Evolutionary conservation across 192 early-diverging fungal genomes (phyloP).

Genomic region (Gorgonomyces haynaldii): DNA sequence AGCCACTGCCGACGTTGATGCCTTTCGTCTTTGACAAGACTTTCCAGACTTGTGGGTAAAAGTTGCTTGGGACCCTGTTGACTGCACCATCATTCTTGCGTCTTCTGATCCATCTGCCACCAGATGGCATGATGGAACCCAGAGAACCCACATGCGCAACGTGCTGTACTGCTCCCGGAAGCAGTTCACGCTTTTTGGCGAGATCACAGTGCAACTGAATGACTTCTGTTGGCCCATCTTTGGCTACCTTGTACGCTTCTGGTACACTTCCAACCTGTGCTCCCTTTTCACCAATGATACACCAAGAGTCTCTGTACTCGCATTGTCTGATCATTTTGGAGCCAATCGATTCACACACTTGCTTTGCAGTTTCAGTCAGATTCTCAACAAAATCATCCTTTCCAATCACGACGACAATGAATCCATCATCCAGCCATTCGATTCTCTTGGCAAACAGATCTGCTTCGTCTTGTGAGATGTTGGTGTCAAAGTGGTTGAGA

Average conservation of each 20-base stretch:
- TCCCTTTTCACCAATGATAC: conserved; percentile 68
- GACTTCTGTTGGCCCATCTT: conserved; percentile 48
- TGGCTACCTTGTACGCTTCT: conserved; percentile 42
- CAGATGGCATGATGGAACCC: conserved; percentile 29
- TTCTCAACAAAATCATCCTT: conserved; percentile 66
- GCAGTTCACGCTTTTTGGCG: conserved; percentile 16
- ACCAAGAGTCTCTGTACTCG: conserved; percentile 70
- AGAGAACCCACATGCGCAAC: not conserved
- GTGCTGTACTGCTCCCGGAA: too few relatives aligned
- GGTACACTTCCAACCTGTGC: conserved; percentile 33
- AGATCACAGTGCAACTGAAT: conserved; percentile 27
- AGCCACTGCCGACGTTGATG: conserved; percentile 46
- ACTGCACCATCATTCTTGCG: conserved; percentile 77
- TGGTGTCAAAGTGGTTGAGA: conserved; percentile 60
- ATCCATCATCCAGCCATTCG: conserved; percentile 48
- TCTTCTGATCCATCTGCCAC: conserved; percentile 56
- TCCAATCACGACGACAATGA: conserved; percentile 53
- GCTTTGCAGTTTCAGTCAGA: conserved; percentile 43
- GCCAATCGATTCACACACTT: conserved; percentile 53
- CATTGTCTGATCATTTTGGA: conserved; percentile 38
- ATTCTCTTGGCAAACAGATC: conserved; percentile 60
- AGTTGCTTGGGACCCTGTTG: conserved; percentile 65
- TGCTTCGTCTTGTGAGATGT: conserved; percentile 41
- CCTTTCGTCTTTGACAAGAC: conserved; percentile 51
- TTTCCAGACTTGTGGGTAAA: conserved; percentile 68